Evolutionary conservation across 2,329 filamentous ascomycete genomes (phyloP).

Genomic region (Sporothrix curviconia): DNA sequence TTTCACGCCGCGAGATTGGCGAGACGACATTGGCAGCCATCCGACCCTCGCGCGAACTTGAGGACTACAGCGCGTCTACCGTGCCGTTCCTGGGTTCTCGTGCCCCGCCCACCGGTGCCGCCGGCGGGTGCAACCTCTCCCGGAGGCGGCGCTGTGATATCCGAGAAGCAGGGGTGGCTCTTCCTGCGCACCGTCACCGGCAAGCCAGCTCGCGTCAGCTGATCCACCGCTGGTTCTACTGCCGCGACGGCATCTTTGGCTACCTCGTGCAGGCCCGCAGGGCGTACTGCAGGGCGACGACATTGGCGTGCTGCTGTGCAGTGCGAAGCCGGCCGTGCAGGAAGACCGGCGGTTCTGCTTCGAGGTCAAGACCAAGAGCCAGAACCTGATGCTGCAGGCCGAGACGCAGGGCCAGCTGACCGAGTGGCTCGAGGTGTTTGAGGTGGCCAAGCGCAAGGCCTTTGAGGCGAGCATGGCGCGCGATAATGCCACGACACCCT

Average conservation of each 20-base stretch:
- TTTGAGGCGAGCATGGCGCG: constrained; percentile 64
- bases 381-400: constrained; percentile 80
- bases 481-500: constrained; percentile 32
- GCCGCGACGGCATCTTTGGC: constrained; percentile 91
- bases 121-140: too few relatives aligned
- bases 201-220: constrained; percentile 83
- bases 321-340: constrained; percentile 79
- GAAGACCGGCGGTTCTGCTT: constrained; percentile 97
- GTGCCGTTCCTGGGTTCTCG: constrained; percentile 76
- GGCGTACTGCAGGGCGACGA: constrained; percentile 94
- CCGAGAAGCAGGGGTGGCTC: constrained; percentile 92
- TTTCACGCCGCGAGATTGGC: constrained; percentile 74
- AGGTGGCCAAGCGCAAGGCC: constrained; percentile 86
- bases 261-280: constrained; percentile 77
- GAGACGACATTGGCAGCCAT: constrained; percentile 63
- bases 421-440: constrained; percentile 90
- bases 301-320: constrained; percentile 90
- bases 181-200: constrained; percentile 75
- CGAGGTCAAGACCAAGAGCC: constrained; percentile 96
- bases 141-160: constrained; percentile 44
- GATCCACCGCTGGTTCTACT: constrained; percentile 91
- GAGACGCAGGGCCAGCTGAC: constrained; percentile 90
- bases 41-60: constrained; percentile 83
- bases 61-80: constrained; percentile 85
- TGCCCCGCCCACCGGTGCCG: constrained; percentile 51